Conservation (phyloP, 75 land plant species). For the Cupressus sempervirens region DNA sequence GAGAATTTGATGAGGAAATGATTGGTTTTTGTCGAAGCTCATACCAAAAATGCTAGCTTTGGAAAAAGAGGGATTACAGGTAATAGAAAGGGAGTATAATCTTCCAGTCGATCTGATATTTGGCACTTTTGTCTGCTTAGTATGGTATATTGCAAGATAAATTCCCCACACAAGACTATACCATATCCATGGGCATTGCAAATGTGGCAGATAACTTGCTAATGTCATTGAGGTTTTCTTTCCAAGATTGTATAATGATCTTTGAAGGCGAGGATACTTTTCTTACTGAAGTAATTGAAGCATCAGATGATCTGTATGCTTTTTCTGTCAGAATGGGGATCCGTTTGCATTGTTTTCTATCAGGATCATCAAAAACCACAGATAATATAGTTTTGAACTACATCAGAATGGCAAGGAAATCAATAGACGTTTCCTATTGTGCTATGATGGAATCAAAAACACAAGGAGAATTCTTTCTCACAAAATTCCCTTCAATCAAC, state of each 20-base stretch:
- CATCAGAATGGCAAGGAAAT: conserved; percentile 31
- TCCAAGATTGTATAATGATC: conserved; percentile 79
- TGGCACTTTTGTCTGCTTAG: conserved; percentile 59
- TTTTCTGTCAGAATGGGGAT: too few species aligned
- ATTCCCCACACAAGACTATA: neutral
- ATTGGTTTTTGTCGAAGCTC: conserved; percentile 60
- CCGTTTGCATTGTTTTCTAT: conserved; percentile 70
- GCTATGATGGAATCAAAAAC: conserved; percentile 72
- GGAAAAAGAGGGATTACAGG: conserved; percentile 73
- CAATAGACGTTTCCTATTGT: conserved; percentile 29
- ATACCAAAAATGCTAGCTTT: conserved; percentile 71
- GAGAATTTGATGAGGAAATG: conserved; percentile 47
- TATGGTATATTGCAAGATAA: conserved; percentile 47
- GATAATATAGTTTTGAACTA: conserved; percentile 58
- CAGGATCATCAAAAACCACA: conserved; percentile 48
- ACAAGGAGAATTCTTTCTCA: conserved; percentile 75
- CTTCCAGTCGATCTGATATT: conserved; percentile 88
- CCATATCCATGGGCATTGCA: conserved; percentile 37
- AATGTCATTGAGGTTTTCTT: conserved; percentile 78
- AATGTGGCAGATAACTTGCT: conserved; percentile 59
- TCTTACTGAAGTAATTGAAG: too few species aligned
- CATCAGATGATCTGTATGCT: too few species aligned
- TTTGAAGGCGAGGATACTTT: too few species aligned
- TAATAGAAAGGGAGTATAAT: conserved; percentile 78
- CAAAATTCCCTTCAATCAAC: too few species aligned